phyloP scores from a whole-genome alignment of 2,329 filamentous ascomycete genomes.

The Epichloe sibirici region DNA sequence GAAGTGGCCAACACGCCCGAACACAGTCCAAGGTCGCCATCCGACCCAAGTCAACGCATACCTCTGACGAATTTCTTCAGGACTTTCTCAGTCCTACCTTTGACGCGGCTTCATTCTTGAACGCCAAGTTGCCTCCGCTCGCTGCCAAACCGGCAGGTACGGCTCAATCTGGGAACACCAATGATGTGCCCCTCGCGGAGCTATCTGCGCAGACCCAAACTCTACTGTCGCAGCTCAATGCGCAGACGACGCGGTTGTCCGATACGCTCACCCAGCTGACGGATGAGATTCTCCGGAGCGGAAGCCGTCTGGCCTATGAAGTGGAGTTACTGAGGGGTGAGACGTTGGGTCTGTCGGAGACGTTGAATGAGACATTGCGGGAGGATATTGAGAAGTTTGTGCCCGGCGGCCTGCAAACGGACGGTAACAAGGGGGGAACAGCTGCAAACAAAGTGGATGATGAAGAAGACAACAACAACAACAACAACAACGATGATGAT shows the following conservation, averaged over 20 bases:
- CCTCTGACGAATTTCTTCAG: constrained; percentile 58
- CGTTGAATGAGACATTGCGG: constrained; percentile 58
- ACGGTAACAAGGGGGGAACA: constrained; percentile 13
- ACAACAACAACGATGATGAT: not conserved
- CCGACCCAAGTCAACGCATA: constrained; percentile 45
- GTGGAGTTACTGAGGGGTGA: constrained; percentile 89
- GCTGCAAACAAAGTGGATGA: constrained; percentile 1
- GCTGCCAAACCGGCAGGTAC: constrained; percentile 26
- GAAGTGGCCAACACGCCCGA: constrained; percentile 28
- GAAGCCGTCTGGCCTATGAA: constrained; percentile 81
- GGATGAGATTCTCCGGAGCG: constrained; percentile 85
- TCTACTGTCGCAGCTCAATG: constrained; percentile 76
- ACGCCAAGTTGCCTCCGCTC: constrained; percentile 61
- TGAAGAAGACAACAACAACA: constrained; percentile 9
- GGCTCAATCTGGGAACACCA: constrained; percentile 11
- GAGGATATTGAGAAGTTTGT: constrained; percentile 64
- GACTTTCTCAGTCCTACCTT: constrained; percentile 68
- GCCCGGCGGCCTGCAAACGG: constrained; percentile 34
- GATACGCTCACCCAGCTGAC: constrained; percentile 76
- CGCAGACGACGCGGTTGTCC: constrained; percentile 74
- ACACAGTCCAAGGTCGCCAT: constrained; percentile 25
- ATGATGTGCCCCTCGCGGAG: constrained; percentile 53
- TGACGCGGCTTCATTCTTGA: constrained; percentile 76
- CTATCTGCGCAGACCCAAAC: constrained; percentile 71
- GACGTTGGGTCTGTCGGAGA: constrained; percentile 66